Percentiles rank a stretch among this genome's conserved stretches.
Conservation (phyloP, 495 filamentous ascomycete genomes). For the Penicillium malachiteum region DNA sequence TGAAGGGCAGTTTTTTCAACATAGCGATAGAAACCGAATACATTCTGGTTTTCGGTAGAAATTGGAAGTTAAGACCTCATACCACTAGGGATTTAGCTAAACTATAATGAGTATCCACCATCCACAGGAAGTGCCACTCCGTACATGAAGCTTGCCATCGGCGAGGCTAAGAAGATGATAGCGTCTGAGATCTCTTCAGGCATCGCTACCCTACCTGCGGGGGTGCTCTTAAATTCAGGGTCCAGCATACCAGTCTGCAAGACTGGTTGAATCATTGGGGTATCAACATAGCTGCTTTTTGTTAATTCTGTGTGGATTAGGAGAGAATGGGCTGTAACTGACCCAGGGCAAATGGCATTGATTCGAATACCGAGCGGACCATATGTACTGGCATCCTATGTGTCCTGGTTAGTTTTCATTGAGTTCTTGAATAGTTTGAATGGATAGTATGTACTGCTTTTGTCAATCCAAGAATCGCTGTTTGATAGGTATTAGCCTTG, state of each 20-base stretch:
- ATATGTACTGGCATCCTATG: neutral
- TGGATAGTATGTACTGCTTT: neutral
- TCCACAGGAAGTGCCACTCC: slow-evolving; percentile 17
- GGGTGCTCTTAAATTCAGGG: neutral
- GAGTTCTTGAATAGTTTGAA: no score
- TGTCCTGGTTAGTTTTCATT: no score
- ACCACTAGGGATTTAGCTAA: neutral
- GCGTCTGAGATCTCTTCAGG: slow-evolving; percentile 68
- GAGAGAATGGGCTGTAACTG: neutral
- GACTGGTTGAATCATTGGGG: neutral
- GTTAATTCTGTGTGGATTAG: slow-evolving; percentile 17
- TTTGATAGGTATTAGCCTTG: neutral
- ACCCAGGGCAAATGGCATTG: slow-evolving; percentile 3
- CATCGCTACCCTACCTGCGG: slow-evolving; percentile 55
- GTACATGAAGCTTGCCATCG: slow-evolving; percentile 40
- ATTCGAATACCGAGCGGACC: neutral
- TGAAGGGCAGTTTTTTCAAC: no score
- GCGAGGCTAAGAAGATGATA: slow-evolving; percentile 59
- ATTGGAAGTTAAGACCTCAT: no score
- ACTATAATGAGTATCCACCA: slow-evolving; percentile 5
- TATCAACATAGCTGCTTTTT: neutral
- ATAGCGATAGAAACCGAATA: no score
- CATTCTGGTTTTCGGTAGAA: no score
- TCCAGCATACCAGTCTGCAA: neutral
- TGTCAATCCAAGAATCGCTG: neutral